Evolutionary conservation across 352 stramenopile genomes (phyloP).

Genomic region (Aphanomyces euteiches): DNA sequence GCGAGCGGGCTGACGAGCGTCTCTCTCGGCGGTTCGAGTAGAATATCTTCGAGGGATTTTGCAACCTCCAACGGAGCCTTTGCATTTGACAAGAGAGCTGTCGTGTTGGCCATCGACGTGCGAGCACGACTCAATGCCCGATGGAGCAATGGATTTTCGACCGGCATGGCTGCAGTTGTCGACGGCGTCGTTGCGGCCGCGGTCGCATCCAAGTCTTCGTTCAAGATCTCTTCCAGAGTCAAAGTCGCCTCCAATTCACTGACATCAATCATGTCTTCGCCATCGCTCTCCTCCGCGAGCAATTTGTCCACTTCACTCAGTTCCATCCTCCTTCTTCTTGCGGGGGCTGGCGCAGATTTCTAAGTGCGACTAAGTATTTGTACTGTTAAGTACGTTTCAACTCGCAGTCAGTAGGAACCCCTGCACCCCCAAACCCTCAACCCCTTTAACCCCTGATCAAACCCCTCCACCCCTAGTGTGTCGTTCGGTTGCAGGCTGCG

Average conservation of each 20-base stretch:
- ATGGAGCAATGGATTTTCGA: constrained; percentile 30
- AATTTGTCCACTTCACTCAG: constrained; percentile 31
- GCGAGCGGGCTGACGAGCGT: constrained; percentile 78
- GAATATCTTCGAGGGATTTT: constrained; percentile 69
- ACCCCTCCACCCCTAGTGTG: too few relatives aligned
- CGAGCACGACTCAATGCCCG: background rate
- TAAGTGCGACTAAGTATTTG: background rate
- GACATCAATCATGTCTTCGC: constrained; percentile 64
- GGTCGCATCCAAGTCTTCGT: constrained; percentile 41
- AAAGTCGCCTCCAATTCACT: constrained; percentile 39
- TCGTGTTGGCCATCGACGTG: constrained; percentile 1
- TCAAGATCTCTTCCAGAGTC: constrained; percentile 68
- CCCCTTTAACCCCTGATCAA: too few relatives aligned
- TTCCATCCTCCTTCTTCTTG: constrained; percentile 21
- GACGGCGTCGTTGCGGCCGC: background rate
- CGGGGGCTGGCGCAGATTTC: background rate
- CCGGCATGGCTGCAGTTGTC: constrained; percentile 1
- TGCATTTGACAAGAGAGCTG: background rate
- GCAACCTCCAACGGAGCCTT: constrained; percentile 60
- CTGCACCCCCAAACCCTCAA: too few relatives aligned
- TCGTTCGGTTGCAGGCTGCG: too few relatives aligned
- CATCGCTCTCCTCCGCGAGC: constrained; percentile 51
- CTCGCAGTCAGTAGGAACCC: too few relatives aligned
- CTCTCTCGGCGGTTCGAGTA: constrained; percentile 78
- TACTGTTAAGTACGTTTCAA: too few relatives aligned